A percentile compares a stretch with the other conserved stretches of the same genome.
These are phyloP conservation scores for Hemerocallis citrina DNA, from an alignment of 106 monocot genomes.

Conservation along the genomic window DNA sequence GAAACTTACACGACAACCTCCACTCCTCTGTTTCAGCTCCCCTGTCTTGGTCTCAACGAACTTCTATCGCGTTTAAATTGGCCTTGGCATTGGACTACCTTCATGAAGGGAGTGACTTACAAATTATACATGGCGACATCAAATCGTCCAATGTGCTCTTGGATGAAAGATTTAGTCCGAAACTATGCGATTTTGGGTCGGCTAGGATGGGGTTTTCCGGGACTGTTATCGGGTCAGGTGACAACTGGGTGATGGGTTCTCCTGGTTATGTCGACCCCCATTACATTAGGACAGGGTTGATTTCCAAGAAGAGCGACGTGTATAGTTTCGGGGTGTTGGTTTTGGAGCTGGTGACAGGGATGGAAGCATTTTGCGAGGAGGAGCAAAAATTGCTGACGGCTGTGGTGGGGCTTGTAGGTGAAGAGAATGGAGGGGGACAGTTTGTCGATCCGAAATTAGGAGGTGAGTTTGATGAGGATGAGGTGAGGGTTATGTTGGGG, in stretches of 20 bases:
- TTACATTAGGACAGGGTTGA: constrained; percentile 37
- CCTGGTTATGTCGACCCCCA: constrained; percentile 49
- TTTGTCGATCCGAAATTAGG: not conserved
- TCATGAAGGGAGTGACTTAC: constrained; percentile 50
- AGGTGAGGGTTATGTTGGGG: constrained; percentile 33
- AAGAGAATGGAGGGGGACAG: no score
- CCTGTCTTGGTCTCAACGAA: constrained; percentile 50
- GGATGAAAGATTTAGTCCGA: constrained; percentile 21
- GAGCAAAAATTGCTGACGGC: constrained; percentile 7
- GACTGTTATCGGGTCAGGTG: constrained; percentile 10
- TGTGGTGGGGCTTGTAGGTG: not conserved
- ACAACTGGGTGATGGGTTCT: constrained; percentile 27
- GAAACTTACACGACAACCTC: constrained; percentile 62
- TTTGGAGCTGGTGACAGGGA: constrained; percentile 56
- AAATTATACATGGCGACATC: constrained; percentile 66
- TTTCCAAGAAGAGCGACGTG: constrained; percentile 67
- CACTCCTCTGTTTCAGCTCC: constrained; percentile 9
- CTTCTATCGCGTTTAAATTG: constrained; percentile 33
- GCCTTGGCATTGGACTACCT: constrained; percentile 53
- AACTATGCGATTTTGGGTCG: constrained; percentile 80
- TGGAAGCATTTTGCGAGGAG: constrained; percentile 7
- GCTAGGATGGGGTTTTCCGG: constrained; percentile 55
- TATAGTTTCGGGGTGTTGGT: constrained; percentile 75
- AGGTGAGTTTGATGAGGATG: constrained; percentile 8
- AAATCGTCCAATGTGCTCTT: constrained; percentile 76